Evolutionary conservation across 78 protist species (phyloP).

Genomic region (Pigoraptor vietnamica): DNA sequence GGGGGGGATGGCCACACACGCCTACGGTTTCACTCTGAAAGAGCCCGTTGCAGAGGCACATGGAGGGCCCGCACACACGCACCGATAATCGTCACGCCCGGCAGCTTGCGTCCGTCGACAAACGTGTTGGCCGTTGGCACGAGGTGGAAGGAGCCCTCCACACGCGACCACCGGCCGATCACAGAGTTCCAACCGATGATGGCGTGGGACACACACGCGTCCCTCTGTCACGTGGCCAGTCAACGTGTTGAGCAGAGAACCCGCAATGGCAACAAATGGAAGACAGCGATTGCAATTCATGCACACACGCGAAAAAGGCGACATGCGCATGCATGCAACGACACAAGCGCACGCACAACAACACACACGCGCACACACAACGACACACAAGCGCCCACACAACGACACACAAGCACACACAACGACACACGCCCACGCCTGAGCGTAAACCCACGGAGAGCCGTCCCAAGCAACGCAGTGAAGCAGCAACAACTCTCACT

Average conservation of each 20-base stretch:
- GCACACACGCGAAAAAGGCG: not conserved
- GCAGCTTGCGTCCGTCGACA: not conserved
- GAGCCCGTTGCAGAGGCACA: too few relatives aligned
- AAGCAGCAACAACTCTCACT: not conserved
- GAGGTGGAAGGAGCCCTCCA: slow-evolving; percentile 1
- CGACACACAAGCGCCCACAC: too few relatives aligned
- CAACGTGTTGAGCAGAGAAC: not conserved
- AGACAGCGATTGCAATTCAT: not conserved
- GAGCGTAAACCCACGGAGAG: not conserved
- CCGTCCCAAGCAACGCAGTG: not conserved
- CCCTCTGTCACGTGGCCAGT: not conserved
- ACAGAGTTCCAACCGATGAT: slow-evolving; percentile 12
- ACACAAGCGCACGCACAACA: not conserved
- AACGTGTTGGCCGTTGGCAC: not conserved
- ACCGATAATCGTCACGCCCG: slow-evolving; percentile 9
- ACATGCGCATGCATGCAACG: not conserved
- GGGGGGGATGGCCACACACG: not conserved
- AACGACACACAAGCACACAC: too few relatives aligned
- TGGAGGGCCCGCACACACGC: too few relatives aligned
- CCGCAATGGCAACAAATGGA: not conserved
- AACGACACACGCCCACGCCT: not conserved
- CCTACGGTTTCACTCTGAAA: not conserved
- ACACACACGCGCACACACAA: not conserved
- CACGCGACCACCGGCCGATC: slow-evolving; percentile 20
- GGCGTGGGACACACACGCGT: slow-evolving; percentile 13